Base-by-base conservation (phyloP, 495 filamentous ascomycete species). In the Penicillium fimorum region DNA sequence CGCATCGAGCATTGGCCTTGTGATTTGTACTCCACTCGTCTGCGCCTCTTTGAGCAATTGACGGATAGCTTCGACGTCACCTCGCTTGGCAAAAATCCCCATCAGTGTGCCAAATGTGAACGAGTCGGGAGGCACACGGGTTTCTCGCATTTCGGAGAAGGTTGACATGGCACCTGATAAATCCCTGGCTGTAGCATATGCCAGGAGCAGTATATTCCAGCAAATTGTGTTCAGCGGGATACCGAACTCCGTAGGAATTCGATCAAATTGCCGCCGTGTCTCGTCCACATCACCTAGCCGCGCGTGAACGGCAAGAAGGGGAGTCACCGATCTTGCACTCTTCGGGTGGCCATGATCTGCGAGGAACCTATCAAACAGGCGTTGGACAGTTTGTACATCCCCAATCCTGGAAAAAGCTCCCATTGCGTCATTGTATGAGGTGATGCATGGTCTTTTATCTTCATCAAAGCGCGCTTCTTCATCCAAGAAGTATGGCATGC, bases 191-290 rank as follows among this genome's bases (percentile, higher is more conserved):
- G 83, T 84, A 2, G 75, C 72, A 67, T 91, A 78, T 4, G 90
- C 89, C 55, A 86, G 81, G 15, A 98, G 73, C 32, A 96, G 66
- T 29, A 88, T 86, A 64, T 97, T 96, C 84, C 86, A 95, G 42
- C 80, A 82, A 12, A 72, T 57, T 0, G 71, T 66, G 57, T 81
- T 79, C 18, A 83, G 85, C 17, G 72, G 47, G 13, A 89, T 60
- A 0, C 76, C 71, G 54, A 84, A 84, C 45, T 82, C 77, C 2
- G 69, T 63, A 12, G 67, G 59, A 3, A 90, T 77, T 10, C 81
- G 72, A 25, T 83, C 46, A 48, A 96, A 91, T 49, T 86, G 79
- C 10, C 71, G 63, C 4, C 74, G 61, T 11, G 86, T 83, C 37
- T 82, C 77, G 18, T 69, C 56, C 2, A 86, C 67, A 51, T 95